Evolutionary conservation across 1,139 yeast species (phyloP).

Genomic region (Yamadazyma jaroonii): DNA sequence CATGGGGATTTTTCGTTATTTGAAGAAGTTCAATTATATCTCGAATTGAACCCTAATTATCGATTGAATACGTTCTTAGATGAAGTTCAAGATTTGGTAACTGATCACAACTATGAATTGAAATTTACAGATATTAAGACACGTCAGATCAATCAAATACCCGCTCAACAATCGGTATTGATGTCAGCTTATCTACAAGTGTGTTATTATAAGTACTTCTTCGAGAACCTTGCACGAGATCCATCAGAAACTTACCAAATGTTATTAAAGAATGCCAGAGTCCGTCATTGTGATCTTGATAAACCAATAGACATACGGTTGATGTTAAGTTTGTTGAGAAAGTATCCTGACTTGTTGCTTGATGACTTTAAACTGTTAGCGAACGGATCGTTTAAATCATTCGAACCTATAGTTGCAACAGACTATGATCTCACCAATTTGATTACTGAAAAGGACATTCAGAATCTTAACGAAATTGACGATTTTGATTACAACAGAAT

Average conservation of each 20-base stretch:
- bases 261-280: conserved; percentile 42
- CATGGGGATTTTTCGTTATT: conserved; percentile 21
- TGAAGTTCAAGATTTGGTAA: conserved; percentile 16
- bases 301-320: conserved; percentile 42
- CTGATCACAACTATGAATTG: conserved; percentile 16
- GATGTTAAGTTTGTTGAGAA: conserved; percentile 33
- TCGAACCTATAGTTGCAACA: not conserved
- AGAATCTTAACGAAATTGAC: conserved; percentile 13
- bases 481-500: conserved; percentile 14
- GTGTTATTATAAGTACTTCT: conserved; percentile 48
- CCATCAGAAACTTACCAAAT: conserved; percentile 24
- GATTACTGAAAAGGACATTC: conserved; percentile 8
- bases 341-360: conserved; percentile 28
- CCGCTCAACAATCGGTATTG: conserved; percentile 46
- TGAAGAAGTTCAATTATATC: conserved; percentile 19
- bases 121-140: conserved; percentile 60
- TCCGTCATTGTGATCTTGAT: conserved; percentile 48
- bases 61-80: conserved; percentile 23
- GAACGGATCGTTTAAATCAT: conserved; percentile 39
- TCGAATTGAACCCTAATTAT: conserved; percentile 12
- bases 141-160: conserved; percentile 38
- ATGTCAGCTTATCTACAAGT: conserved; percentile 55
- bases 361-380: conserved; percentile 47
- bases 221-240: conserved; percentile 32
- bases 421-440: conserved; percentile 8